Conservation (phyloP, 1,284 basidiomycete species). For the Tylopilus sp. region DNA sequence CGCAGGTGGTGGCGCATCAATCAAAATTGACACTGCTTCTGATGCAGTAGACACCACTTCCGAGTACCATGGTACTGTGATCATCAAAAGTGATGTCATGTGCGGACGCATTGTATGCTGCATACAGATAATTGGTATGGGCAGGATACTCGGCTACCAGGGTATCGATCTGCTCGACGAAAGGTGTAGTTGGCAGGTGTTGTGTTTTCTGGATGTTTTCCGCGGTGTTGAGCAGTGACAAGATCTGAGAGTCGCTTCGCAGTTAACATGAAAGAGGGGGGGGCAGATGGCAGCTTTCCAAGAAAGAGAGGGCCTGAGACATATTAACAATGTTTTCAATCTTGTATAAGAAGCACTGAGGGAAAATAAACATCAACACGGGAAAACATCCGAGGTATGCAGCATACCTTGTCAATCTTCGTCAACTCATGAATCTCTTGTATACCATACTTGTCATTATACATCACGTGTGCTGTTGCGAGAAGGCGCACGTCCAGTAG, state of each 20-base stretch:
- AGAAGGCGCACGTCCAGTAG: conserved; percentile 95
- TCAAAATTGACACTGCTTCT: conserved; percentile 99
- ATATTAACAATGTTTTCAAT: conserved; percentile 95
- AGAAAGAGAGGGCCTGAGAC: conserved; percentile 75
- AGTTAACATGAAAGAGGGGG: conserved; percentile 74
- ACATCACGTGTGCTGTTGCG: conserved; percentile 97
- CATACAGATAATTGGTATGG: conserved; percentile 99
- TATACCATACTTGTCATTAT: conserved; percentile 89
- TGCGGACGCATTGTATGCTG: conserved; percentile 96
- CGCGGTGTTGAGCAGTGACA: conserved; percentile 70
- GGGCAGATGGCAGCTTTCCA: conserved; percentile 69
- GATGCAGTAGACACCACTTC: conserved; percentile 97
- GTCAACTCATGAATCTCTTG: conserved; percentile 92
- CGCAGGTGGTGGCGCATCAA: conserved; percentile 99
- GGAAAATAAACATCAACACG: not conserved
- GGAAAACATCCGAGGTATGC: too few species aligned
- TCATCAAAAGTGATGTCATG: conserved; percentile 98
- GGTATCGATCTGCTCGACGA: conserved; percentile 99
- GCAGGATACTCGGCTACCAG: conserved; percentile 99
- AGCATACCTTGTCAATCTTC: conserved; percentile 89
- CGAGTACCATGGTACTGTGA: conserved; percentile 98
- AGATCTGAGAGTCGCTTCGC: conserved; percentile 94
- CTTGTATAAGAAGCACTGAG: conserved; percentile 96
- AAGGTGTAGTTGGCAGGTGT: conserved; percentile 80
- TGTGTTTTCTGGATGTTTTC: conserved; percentile 87